Percentiles rank a stretch among this genome's conserved stretches.
phyloP scores from a whole-genome alignment of 2,329 filamentous ascomycete species.

The Curvularia sp. region DNA sequence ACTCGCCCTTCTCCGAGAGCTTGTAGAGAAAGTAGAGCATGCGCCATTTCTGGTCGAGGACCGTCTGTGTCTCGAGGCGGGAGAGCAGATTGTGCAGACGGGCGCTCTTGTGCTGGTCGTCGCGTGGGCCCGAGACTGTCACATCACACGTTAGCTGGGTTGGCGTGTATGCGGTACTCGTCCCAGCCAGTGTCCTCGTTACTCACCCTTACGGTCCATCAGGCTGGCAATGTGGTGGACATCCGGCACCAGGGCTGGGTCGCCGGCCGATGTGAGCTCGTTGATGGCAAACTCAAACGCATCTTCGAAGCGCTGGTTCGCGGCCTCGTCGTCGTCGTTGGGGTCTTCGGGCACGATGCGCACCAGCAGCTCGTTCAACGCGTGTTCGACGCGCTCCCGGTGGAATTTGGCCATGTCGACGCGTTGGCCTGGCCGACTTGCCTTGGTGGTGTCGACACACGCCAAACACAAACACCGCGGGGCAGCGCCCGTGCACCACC shows the following conservation, averaged over 20 bases:
- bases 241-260: constrained; percentile 68
- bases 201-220: constrained; percentile 77
- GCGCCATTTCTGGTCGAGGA: constrained; percentile 94
- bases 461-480: constrained; percentile 12
- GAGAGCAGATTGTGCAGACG: constrained; percentile 92
- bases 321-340: constrained; percentile 70
- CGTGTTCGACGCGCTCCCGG: constrained; percentile 73
- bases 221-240: constrained; percentile 92
- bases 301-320: constrained; percentile 73
- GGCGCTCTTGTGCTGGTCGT: constrained; percentile 72
- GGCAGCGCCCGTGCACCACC: constrained; percentile 16
- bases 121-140: constrained; percentile 75
- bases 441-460: constrained; percentile 19
- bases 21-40: constrained; percentile 91
- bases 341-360: constrained; percentile 73
- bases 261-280: constrained; percentile 54
- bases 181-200: not conserved
- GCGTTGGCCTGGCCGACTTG: constrained; percentile 25
- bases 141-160: constrained; percentile 16
- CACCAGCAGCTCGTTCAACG: constrained; percentile 79
- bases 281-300: constrained; percentile 61
- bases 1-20: constrained; percentile 67
- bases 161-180: not conserved
- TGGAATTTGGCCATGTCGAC: constrained; percentile 46
- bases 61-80: constrained; percentile 84